Conservation (phyloP, 768 basidiomycete species). For the Trametes cubensis region DNA sequence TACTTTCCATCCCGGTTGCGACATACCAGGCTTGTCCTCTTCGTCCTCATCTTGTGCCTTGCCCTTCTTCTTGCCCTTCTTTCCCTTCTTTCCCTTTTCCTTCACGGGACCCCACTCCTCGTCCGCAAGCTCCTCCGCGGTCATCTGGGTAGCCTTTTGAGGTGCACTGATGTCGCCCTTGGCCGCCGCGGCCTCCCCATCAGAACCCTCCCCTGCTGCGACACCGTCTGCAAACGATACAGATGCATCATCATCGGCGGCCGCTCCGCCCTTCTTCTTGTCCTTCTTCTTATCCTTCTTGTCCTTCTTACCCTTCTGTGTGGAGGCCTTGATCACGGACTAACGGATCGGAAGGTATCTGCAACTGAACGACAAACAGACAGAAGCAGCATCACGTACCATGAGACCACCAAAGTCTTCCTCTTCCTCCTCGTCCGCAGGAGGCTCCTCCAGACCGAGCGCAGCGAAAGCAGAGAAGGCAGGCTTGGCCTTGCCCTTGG, state of each 20-base stretch:
- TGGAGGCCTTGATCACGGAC: constrained; percentile 16
- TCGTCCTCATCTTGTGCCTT: constrained; percentile 35
- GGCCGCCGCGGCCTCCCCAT: constrained; percentile 36
- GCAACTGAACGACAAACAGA: too few relatives aligned
- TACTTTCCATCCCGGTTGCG: not conserved
- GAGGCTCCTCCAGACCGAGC: constrained; percentile 45
- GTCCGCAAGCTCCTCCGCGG: constrained; percentile 51
- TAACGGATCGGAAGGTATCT: not conserved
- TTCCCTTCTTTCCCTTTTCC: constrained; percentile 38
- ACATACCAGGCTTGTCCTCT: constrained; percentile 15
- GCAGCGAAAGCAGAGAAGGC: constrained; percentile 58
- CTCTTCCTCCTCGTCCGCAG: constrained; percentile 21
- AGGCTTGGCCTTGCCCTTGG: constrained; percentile 32
- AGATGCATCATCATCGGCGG: constrained; percentile 2
- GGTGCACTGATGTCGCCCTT: constrained; percentile 36
- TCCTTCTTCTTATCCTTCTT: constrained; percentile 33
- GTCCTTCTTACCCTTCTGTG: constrained; percentile 20
- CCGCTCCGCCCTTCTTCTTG: constrained; percentile 25
- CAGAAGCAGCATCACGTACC: constrained; percentile 21
- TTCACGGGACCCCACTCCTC: constrained; percentile 44
- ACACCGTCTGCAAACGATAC: constrained; percentile 29
- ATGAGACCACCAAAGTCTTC: constrained; percentile 27
- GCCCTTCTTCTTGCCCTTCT: constrained; percentile 45
- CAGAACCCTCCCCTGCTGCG: constrained; percentile 35
- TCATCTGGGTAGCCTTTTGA: constrained; percentile 37